Base-by-base conservation (phyloP, 2,329 filamentous ascomycete species). In the Huntiella omanensis region DNA sequence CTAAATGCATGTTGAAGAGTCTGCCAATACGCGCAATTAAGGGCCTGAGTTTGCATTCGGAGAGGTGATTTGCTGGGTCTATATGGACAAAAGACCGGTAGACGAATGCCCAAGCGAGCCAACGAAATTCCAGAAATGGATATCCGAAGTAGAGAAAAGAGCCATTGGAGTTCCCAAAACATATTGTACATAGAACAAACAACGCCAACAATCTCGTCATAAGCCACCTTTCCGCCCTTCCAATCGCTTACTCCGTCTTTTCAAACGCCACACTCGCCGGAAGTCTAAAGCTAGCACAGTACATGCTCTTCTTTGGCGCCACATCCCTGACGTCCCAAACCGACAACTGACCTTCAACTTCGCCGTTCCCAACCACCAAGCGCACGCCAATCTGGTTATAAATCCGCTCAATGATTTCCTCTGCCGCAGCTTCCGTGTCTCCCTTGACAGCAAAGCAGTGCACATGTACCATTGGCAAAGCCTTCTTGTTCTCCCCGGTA, bases 291-390 rank as follows among this genome's bases (percentile, higher is more conserved):
- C 77, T 92, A 28, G 85, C 88, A 60, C 91, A 96, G 61, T 88
- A 96, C 87, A 95, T 95, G 58, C 81, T 75, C 69, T 98, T 98
- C 57, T 84, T 80, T 4, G 91, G 91, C 49, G 86, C 83, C 47
- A 98, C 91, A 54, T 92, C 77, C 52, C 91, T 72, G 33, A 96
- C 85, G 49, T 82, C 75, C 50, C 75, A 64, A 52, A 85, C 73
- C 0, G 64, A 64, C 34, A 74, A 64, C 54, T 73, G 62, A 4
- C 65, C 64, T 41, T 67, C 62, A 22, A 59, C 58, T 46, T 68
- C 64, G 19, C 62, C 60, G 48, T 73, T 65, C 10, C 65, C 69
- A 47, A 54, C 58, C 28, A 10, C 19, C 43, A 69, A 57, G 50
- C 56, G 51, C 37, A 63, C 55, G 3, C 48, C 45, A 8, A 63